A percentile compares a stretch with the other conserved stretches of the same genome.
Conservation (phyloP, 1,284 basidiomycete genomes). For the Naganishia sp. region DNA sequence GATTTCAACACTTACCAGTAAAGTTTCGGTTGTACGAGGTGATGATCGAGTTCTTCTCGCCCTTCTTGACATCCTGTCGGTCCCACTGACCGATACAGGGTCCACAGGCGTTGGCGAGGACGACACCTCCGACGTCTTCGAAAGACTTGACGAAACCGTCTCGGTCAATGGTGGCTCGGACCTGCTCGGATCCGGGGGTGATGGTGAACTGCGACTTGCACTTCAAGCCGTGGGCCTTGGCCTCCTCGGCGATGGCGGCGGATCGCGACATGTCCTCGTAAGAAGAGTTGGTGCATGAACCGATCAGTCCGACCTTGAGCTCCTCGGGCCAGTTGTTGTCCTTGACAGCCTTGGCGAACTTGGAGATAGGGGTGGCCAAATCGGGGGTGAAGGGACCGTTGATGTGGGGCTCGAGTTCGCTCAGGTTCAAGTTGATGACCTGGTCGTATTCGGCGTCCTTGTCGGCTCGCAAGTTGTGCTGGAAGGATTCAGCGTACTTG, state of each 20-base stretch:
- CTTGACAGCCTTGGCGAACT: slow-evolving; percentile 88
- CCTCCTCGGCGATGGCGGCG: slow-evolving; percentile 85
- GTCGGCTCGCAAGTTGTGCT: slow-evolving; percentile 90
- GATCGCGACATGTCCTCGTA: slow-evolving; percentile 99
- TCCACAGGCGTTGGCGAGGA: slow-evolving; percentile 97
- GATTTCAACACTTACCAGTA: slow-evolving; percentile 58
- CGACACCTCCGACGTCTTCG: slow-evolving; percentile 83
- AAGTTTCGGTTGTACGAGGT: slow-evolving; percentile 99
- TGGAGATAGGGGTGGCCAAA: slow-evolving; percentile 92
- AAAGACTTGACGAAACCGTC: slow-evolving; percentile 91
- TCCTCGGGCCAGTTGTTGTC: slow-evolving; percentile 96
- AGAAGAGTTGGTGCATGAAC: slow-evolving; percentile 99
- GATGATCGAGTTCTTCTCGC: slow-evolving; percentile 95
- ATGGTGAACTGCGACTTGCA: slow-evolving; percentile 95
- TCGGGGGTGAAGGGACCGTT: slow-evolving; percentile 98
- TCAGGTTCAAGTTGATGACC: slow-evolving; percentile 90
- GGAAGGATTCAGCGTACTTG: slow-evolving; percentile 83
- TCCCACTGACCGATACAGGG: slow-evolving; percentile 99
- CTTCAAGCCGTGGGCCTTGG: slow-evolving; percentile 78
- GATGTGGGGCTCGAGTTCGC: slow-evolving; percentile 96
- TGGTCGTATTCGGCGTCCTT: slow-evolving; percentile 91
- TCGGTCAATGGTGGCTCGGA: slow-evolving; percentile 94
- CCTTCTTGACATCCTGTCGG: slow-evolving; percentile 93
- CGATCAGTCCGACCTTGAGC: slow-evolving; percentile 95
- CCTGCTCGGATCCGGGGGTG: slow-evolving; percentile 97